Evolutionary conservation across 2,329 filamentous ascomycete species (phyloP), one percentile per base, ranked within the genome.

Genomic region (Aspergillus sp.): DNA sequence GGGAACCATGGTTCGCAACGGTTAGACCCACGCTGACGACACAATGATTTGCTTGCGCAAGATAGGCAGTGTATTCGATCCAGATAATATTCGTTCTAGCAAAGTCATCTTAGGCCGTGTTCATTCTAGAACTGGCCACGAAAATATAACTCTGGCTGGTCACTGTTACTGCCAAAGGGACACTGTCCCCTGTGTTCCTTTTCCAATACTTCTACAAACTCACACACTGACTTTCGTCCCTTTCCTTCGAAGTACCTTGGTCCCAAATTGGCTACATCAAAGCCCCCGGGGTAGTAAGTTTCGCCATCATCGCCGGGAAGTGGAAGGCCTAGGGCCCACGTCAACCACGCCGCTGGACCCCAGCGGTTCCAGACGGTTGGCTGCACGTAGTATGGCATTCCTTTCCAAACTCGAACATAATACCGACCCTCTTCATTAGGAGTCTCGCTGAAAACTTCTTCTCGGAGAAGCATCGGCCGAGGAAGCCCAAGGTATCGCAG

Each of bases 361-460:
- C 84, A 91, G 59, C 85, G 83, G 67, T 82, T 85, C 84, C 81
- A 85, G 25, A 84, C 70, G 0, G 83, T 88, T 25, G 81, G 80
- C 61, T 82, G 78, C 21, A 84, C 79, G 72, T 90, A 91, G 77
- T 84, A 90, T 1, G 89, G 89, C 51, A 86, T 82, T 21, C 84
- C 83, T 25, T 86, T 80, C 70, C 85, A 90, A 27, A 77, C 64
- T 0, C 77, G 68, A 66, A 76, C 72, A 53, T 81, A 77, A 64
- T 87, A 81, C 2, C 84, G 82, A 1, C 85, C 85, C 0, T 84
- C 82, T 27, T 80, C 73, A 8, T 90, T 84, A 0, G 83, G 77
- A 1, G 77, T 64, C 2, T 83, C 77, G 1, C 75, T 74, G 49
- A 87, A 71, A 3, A 71, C 64, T 60, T 67, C 76, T 70, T 60